Percentiles rank a stretch among this genome's conserved stretches.
phyloP scores from a whole-genome alignment of 768 basidiomycete genomes.

The Boletus rubropictus region DNA sequence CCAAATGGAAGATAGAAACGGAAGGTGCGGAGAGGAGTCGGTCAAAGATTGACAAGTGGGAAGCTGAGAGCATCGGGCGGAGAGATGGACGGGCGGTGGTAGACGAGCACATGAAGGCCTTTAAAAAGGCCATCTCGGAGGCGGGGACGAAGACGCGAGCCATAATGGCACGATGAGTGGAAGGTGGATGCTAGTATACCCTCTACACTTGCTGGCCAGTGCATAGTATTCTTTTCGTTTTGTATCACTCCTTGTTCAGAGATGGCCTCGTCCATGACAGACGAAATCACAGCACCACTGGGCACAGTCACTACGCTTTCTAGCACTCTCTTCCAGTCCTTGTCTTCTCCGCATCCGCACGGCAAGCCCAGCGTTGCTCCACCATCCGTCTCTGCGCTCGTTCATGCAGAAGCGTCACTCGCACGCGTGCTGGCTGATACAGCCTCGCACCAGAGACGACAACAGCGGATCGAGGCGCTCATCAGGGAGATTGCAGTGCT shows the following conservation, averaged over 20 bases:
- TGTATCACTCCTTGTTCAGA: constrained; percentile 6
- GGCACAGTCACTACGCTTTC: constrained; percentile 58
- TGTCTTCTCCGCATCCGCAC: constrained; percentile 54
- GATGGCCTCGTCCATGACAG: constrained; percentile 43
- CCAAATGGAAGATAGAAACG: constrained; percentile 75
- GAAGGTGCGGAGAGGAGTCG: constrained; percentile 82
- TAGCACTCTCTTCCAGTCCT: constrained; percentile 63
- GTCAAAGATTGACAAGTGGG: constrained; percentile 74
- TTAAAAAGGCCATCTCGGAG: constrained; percentile 64
- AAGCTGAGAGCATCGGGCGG: constrained; percentile 43
- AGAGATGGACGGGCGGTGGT: constrained; percentile 65
- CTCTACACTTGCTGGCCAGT: constrained; percentile 11
- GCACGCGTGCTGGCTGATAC: constrained; percentile 60
- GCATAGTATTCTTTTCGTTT: constrained; percentile 16
- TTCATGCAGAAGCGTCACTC: constrained; percentile 59
- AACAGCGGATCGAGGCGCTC: constrained; percentile 65
- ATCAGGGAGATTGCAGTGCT: constrained; percentile 66
- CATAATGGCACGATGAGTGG: constrained; percentile 66
- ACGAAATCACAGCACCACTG: constrained; percentile 56
- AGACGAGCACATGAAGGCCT: constrained; percentile 72
- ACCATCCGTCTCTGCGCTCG: constrained; percentile 49
- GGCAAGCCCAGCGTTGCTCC: constrained; percentile 31
- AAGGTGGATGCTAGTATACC: constrained; percentile 5
- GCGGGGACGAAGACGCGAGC: constrained; percentile 73
- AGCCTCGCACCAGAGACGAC: constrained; percentile 68